Evolutionary conservation across 1,284 basidiomycete genomes (phyloP).

Genomic region (Rhodotorula sp.): DNA sequence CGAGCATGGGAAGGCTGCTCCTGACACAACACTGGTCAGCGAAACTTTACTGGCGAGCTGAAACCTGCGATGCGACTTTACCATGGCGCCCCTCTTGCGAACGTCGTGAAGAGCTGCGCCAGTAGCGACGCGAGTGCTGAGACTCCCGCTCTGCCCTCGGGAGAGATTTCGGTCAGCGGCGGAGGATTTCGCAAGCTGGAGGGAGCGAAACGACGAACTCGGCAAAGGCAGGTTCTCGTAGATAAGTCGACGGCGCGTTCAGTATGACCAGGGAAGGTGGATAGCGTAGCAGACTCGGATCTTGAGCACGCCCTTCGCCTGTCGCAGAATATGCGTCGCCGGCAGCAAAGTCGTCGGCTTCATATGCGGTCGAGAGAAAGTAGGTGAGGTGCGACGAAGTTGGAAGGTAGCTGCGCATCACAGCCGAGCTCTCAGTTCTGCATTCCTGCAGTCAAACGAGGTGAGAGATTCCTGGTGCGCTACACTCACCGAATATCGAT

Average conservation of each 20-base stretch:
- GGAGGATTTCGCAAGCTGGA: neutral
- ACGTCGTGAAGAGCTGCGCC: conserved; percentile 30
- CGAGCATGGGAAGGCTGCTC: conserved; percentile 3
- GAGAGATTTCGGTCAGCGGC: neutral
- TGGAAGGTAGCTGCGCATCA: conserved; percentile 22
- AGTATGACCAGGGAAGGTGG: conserved; percentile 33
- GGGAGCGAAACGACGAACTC: neutral
- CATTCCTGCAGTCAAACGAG: no score
- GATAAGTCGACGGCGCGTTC: conserved; percentile 24
- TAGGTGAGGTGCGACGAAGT: conserved; percentile 30
- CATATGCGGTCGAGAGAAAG: conserved; percentile 32
- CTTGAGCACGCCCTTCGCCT: neutral
- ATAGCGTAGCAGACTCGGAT: conserved; percentile 27
- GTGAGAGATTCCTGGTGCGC: no score
- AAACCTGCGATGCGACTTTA: neutral
- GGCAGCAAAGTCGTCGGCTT: neutral
- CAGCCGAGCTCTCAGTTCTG: no score
- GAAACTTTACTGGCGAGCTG: neutral
- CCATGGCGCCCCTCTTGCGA: neutral
- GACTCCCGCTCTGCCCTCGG: conserved; percentile 13
- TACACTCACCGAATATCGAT: conserved; percentile 26
- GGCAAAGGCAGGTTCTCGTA: conserved; percentile 10
- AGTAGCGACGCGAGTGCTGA: conserved; percentile 26
- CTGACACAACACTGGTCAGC: no score
- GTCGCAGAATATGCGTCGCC: neutral